Base-by-base conservation (phyloP, 164 flowering plant species). In the Vitis rupestris region DNA sequence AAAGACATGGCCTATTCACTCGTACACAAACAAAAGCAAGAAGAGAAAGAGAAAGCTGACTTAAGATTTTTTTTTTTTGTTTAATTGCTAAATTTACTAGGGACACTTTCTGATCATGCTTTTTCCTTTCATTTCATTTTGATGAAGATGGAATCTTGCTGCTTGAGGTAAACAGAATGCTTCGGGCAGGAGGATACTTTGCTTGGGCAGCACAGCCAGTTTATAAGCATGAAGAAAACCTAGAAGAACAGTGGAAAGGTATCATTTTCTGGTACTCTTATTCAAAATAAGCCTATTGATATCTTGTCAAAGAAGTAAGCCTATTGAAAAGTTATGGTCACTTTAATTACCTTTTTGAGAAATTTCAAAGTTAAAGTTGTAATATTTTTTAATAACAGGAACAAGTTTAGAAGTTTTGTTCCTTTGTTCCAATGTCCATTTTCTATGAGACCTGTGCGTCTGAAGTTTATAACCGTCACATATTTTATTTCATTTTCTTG, bases 151-250 rank as follows among this genome's bases (percentile, higher is more conserved):
- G 91, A 61, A 79, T 82, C 65, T 82, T 88, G 86, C 92, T 93
- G 65, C 91, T 93, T 66, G 97, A 93, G 82, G 88, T 88, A 67
- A 84, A 93, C 74, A 85, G 98, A 75, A 75, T 93, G 90, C 92
- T 93, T 12, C 76, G 92, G 63, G 87, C 88, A 37, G 98, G 98
- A 73, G 94, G 97, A 66, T 93, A 87, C 76, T 90, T 93, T 80
- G 89, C 81, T 73, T 93, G 98, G 98, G 97, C 98, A 17, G 94
- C 98, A 61, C 94, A 90, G 64, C 94, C 98, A 63, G 97, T 90
- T 69, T 89, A 90, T 76, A 90, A 93, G 79, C 91, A 89, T 74
- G 95, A 92, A 71, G 82, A 76, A 61, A 76, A 70, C 59, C 78
- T 86, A 23, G 86, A 84, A 79, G 91, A 87, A 78, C 97, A 88